Evolutionary conservation across 306 rosid species (phyloP).

Genomic region (Cicer yamashitae): DNA sequence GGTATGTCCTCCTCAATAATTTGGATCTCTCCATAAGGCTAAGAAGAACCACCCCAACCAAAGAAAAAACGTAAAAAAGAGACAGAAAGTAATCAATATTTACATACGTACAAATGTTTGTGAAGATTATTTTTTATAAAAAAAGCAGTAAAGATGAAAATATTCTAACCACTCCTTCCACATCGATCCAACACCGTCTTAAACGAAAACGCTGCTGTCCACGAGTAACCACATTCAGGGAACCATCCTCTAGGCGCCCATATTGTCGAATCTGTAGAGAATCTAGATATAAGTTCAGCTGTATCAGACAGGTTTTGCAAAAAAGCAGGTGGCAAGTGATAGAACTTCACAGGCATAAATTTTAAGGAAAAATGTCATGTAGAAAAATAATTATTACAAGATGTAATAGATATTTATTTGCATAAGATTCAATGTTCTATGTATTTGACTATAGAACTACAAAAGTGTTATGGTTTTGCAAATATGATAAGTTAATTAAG

Average conservation of each 20-base stretch:
- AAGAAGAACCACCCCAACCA: slow-evolving; percentile 39
- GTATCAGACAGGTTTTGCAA: neutral
- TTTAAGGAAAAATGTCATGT: neutral
- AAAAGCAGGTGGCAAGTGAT: neutral
- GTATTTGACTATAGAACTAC: neutral
- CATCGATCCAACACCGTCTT: slow-evolving; percentile 76
- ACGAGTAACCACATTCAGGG: slow-evolving; percentile 85
- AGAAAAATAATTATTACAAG: slow-evolving; percentile 4
- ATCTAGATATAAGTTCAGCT: slow-evolving; percentile 51
- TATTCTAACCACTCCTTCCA: slow-evolving; percentile 81
- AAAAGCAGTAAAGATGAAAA: slow-evolving; percentile 33
- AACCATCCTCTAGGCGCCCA: slow-evolving; percentile 81
- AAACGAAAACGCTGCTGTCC: slow-evolving; percentile 89
- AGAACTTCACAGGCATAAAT: neutral
- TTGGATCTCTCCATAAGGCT: slow-evolving; percentile 94
- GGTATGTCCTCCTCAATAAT: slow-evolving; percentile 90
- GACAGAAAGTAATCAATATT: slow-evolving; percentile 38
- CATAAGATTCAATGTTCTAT: neutral
- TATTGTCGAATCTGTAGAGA: slow-evolving; percentile 79
- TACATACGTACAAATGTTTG: slow-evolving; percentile 24
- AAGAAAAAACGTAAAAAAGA: slow-evolving; percentile 38
- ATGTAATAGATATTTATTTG: neutral
- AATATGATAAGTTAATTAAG: neutral
- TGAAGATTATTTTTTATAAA: neutral
- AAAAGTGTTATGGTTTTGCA: neutral